Conservation (phyloP, 805 yeast genomes). For the Candida bentonensis region DNA sequence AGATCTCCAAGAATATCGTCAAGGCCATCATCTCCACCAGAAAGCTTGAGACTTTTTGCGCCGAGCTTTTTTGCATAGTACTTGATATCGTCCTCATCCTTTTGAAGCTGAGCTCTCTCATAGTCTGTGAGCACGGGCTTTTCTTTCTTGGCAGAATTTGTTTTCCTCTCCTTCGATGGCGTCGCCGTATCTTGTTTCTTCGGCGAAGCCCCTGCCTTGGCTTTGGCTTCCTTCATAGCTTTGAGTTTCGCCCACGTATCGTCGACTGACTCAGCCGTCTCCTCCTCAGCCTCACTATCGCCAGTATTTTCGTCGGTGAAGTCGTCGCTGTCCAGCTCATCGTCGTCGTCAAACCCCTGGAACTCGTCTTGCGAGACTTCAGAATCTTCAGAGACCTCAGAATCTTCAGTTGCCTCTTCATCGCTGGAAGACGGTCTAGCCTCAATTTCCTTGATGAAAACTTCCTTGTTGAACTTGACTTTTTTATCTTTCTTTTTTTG, state of each 20-base stretch:
- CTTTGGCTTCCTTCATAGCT: slow-evolving; percentile 16
- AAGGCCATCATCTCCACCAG: slow-evolving; percentile 57
- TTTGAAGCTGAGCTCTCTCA: slow-evolving; percentile 34
- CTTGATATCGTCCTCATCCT: slow-evolving; percentile 66
- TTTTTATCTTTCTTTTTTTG: slow-evolving; percentile 14
- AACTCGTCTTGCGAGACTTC: slow-evolving; percentile 22
- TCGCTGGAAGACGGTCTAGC: too few relatives aligned
- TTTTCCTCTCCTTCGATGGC: slow-evolving; percentile 7
- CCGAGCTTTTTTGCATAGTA: slow-evolving; percentile 78
- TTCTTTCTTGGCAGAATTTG: slow-evolving; percentile 1
- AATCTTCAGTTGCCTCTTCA: slow-evolving; percentile 26
- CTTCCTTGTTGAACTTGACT: too few relatives aligned
- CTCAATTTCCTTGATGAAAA: too few relatives aligned
- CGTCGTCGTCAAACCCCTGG: slow-evolving; percentile 22
- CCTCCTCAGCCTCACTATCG: slow-evolving; percentile 16
- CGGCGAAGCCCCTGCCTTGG: slow-evolving; percentile 7
- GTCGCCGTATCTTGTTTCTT: slow-evolving; percentile 9
- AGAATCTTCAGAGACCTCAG: slow-evolving; percentile 31
- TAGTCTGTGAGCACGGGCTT: slow-evolving; percentile 19
- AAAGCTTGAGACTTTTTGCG: slow-evolving; percentile 37
- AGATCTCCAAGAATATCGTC: slow-evolving; percentile 75
- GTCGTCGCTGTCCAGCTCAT: slow-evolving; percentile 9
- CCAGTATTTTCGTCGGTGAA: slow-evolving; percentile 11
- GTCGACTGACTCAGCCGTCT: slow-evolving; percentile 21
- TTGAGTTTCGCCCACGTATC: slow-evolving; percentile 35